Evolutionary conservation across 352 stramenopile species (phyloP), one percentile per base, ranked within the genome.

Genomic region (Blastocystis sp.): DNA sequence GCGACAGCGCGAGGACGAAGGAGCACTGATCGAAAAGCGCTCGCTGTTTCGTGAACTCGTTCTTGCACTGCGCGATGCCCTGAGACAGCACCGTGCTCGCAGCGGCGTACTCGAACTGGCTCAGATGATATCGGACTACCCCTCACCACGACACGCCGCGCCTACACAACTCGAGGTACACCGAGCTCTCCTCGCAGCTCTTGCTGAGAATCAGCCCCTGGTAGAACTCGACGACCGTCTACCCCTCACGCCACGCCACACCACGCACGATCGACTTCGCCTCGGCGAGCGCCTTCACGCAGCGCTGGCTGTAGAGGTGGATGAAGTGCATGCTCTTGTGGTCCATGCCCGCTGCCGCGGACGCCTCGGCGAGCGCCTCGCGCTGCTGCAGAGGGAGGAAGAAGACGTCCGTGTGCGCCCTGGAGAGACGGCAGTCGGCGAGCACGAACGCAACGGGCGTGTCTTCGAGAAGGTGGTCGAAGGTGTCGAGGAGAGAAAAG

Each of bases 241-340:
- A 35, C 33, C 1, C 21, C 0, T 77, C 31, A 77, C 29, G 16
- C 37, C 10, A 9, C 16, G n/a, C 4, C 4, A 4, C 10, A 45
- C n/a, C n/a, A 26, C 66, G 12, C 33, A 77, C 66, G 4, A 77
- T 77, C 1, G 12, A 29, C 50, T 77, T 77, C 45, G 16, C 55
- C 1, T 45, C 66, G 31, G n/a, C 24, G 24, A 59, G 31, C 16
- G 9, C 24, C 33, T 77, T 45, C n/a, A 35, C 66, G 45, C 26
- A 77, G 29, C 45, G 21, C 66, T 10, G n/a, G 33, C 66, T 77
- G 33, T 77, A 77, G 3, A 77, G 33, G 16, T 41, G 66, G n/a
- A 77, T 45, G 45, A 59, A 77, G 6, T 29, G 66, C 37, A 35
- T 51, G 9, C 37, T 45, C n/a, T 45, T 37, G 33, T 35, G 10